Conservation (phyloP, 176 grass and related monocot genomes). For the Poa pratensis region DNA sequence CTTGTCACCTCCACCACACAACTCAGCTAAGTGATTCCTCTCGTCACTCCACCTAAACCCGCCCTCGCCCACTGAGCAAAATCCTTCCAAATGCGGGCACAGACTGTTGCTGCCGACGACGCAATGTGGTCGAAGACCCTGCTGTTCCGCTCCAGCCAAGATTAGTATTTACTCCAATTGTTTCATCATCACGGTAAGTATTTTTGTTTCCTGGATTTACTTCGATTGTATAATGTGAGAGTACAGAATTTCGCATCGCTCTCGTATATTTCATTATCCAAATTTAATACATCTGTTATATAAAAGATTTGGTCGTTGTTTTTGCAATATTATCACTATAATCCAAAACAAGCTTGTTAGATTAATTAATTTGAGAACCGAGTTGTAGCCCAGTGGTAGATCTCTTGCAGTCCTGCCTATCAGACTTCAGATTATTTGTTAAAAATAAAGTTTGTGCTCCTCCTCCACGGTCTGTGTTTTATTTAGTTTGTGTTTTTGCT, state of each 20-base stretch:
- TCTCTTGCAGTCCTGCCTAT: background rate
- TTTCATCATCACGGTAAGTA: conserved; percentile 71
- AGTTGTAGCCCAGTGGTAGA: background rate
- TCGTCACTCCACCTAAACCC: no score
- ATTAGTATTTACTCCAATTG: conserved; percentile 85
- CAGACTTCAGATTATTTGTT: background rate
- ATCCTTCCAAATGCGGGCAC: no score
- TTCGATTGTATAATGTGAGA: background rate
- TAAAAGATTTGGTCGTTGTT: background rate
- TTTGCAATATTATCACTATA: background rate
- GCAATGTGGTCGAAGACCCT: no score
- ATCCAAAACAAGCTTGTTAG: conserved; percentile 12
- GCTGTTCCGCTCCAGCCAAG: conserved; percentile 27
- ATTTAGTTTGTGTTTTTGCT: background rate
- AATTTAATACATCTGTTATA: background rate
- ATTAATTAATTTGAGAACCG: background rate
- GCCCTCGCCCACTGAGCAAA: no score
- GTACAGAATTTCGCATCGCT: conserved; percentile 14
- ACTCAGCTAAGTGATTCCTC: no score
- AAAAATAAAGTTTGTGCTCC: background rate
- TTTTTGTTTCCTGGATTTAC: conserved; percentile 21
- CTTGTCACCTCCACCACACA: no score
- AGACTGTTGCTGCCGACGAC: no score
- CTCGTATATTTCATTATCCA: conserved; percentile 11
- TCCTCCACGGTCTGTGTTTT: no score